Base-by-base conservation (phyloP, 768 basidiomycete genomes). In the Favolaschia claudopus region DNA sequence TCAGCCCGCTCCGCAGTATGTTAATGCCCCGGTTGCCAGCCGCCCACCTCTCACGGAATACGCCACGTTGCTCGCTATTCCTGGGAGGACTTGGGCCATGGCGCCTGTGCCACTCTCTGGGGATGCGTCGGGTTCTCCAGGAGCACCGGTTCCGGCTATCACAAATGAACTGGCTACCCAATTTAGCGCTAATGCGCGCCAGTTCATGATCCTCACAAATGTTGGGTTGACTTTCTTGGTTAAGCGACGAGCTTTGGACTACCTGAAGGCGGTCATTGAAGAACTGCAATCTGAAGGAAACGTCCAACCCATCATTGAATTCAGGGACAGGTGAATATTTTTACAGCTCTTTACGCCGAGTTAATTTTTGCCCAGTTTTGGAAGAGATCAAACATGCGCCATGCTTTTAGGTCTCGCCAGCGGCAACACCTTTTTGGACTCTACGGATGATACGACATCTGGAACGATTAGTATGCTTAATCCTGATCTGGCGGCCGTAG, bases 131-230 rank as follows among this genome's bases (percentile, higher is more conserved):
- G 69, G 68, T 36, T 78, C 74, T 45, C 66, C 76, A 15, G 74
- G 77, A 22, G 73, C 81, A 10, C 83, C 87, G 27, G 74, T 78
- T 1, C 87, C 89, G 13, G 76, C 82, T 2, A 75, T 83, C 29
- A 86, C 83, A 46, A 95, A 95, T 67, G 94, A 96, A 75, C 78
- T 96, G 36, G 90, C 89, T 0, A 84, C 85, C 19, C 93, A 96
- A 70, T 89, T 91, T 67, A 85, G 85, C n/a, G 87, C 91, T 55
- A 77, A 82, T 12, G 79, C 91, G 20, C 81, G 82, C 44, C 89
- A 93, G 67, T 96, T 95, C 71, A 86, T 98, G 80, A 83, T 98
- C 56, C 75, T 98, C 57, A 94, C 91, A 24, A 96, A 94, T 66
- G 89, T 88, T 17, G 95, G 95, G 5, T 72, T 97, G 59, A 91